Percentiles rank a stretch among this genome's conserved stretches.
These are phyloP conservation scores for Hydnum rufescens DNA, from an alignment of 768 basidiomycete species.

Conservation along the genomic window DNA sequence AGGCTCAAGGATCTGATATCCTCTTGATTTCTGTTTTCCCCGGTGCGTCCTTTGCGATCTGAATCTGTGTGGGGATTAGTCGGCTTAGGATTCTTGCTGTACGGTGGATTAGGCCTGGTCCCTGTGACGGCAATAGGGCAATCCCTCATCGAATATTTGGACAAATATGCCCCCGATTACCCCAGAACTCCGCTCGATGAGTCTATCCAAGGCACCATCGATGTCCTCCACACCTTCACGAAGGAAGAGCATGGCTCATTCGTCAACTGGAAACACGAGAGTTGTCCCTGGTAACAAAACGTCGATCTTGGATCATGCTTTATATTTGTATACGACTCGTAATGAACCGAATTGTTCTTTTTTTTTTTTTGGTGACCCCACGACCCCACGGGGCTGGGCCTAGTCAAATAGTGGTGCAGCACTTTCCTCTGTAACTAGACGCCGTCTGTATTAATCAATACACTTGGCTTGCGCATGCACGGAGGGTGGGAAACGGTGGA, in stretches of 20 bases:
- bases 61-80: background rate
- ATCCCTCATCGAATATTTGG: background rate
- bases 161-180: background rate
- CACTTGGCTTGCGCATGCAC: no score
- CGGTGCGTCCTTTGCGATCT: slow-evolving; percentile 1
- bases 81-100: background rate
- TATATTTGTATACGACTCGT: no score
- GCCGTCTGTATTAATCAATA: no score
- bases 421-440: no score
- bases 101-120: background rate
- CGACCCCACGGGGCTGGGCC: no score
- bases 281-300: slow-evolving; percentile 4
- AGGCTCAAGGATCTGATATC: background rate
- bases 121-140: background rate
- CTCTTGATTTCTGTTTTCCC: slow-evolving; percentile 5
- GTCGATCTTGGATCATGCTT: no score
- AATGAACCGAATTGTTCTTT: no score
- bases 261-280: slow-evolving; percentile 1
- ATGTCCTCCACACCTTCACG: slow-evolving; percentile 2
- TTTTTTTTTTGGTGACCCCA: no score
- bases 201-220: slow-evolving; percentile 1
- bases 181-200: slow-evolving; percentile 1
- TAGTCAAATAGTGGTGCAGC: no score
- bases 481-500: no score
- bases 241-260: slow-evolving; percentile 4